Percentiles rank a stretch among this genome's conserved stretches.
Evolutionary conservation across 2,329 filamentous ascomycete species (phyloP).

Genomic region (Trichoderma guizhouense): DNA sequence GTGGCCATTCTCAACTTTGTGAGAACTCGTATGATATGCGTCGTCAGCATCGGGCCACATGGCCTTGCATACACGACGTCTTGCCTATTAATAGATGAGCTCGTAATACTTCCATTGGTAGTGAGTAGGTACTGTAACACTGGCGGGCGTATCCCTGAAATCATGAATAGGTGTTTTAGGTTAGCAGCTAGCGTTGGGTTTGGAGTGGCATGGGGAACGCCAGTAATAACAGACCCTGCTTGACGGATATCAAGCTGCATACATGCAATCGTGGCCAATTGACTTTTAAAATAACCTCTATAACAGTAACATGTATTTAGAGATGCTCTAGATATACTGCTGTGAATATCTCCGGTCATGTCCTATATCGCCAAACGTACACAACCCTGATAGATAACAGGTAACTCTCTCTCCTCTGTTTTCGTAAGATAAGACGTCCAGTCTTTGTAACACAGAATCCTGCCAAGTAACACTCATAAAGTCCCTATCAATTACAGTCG

Average conservation of each 20-base stretch:
- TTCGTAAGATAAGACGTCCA: not conserved
- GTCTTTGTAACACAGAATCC: not conserved
- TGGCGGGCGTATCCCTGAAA: conserved; percentile 1
- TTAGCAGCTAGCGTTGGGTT: not conserved
- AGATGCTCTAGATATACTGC: not conserved
- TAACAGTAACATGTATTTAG: not conserved
- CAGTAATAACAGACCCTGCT: not conserved
- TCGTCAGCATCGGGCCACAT: not conserved
- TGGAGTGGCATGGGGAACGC: not conserved
- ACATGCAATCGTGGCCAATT: not conserved
- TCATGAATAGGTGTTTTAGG: conserved; percentile 6
- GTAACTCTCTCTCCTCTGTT: not conserved
- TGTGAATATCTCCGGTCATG: not conserved
- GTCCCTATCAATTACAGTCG: not conserved
- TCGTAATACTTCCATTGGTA: not conserved
- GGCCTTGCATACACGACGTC: not conserved
- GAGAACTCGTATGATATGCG: not conserved
- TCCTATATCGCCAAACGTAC: not conserved
- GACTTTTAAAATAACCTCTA: not conserved
- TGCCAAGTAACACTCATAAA: not conserved
- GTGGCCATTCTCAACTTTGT: not conserved
- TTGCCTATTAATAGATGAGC: not conserved
- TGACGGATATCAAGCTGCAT: not conserved
- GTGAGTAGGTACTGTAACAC: not conserved
- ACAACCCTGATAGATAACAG: too few species aligned